These are phyloP conservation scores for Diutina ranongensis DNA, from an alignment of 1,139 yeast species.

Conservation along the genomic window DNA sequence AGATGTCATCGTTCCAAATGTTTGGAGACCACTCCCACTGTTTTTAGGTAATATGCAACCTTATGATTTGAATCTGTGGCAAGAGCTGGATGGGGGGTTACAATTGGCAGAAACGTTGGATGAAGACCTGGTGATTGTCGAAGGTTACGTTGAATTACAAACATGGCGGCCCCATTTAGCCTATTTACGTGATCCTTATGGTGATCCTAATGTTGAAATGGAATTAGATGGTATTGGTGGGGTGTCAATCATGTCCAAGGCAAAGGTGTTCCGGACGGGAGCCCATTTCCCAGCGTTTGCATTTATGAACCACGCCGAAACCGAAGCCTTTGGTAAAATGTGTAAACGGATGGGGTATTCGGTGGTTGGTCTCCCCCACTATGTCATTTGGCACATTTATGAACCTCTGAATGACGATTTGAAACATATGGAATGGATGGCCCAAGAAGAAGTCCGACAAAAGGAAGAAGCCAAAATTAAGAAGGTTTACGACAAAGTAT, in stretches of 20 bases:
- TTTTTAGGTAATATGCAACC: conserved; percentile 68
- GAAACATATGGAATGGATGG: conserved; percentile 97
- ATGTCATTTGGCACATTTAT: conserved; percentile 86
- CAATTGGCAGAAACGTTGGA: conserved; percentile 66
- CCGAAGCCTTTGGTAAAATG: conserved; percentile 86
- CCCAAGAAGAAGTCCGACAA: conserved; percentile 72
- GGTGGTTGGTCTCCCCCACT: conserved; percentile 80
- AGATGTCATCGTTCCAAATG: conserved; percentile 64
- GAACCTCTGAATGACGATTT: conserved; percentile 82
- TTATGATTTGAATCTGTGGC: conserved; percentile 86
- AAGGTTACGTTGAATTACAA: conserved; percentile 85
- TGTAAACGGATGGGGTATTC: conserved; percentile 72
- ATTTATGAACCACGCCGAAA: conserved; percentile 84
- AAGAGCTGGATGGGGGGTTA: conserved; percentile 73
- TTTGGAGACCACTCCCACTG: conserved; percentile 65
- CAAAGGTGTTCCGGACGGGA: conserved; percentile 69
- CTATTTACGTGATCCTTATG: conserved; percentile 74
- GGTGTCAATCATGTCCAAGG: conserved; percentile 72
- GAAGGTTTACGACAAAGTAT: conserved; percentile 61
- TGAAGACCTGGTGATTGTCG: conserved; percentile 85
- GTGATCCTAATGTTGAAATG: conserved; percentile 80
- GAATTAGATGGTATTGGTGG: conserved; percentile 89
- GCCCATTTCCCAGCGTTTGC: conserved; percentile 87
- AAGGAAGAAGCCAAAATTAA: conserved; percentile 54
- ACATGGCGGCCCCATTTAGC: conserved; percentile 92